Base-by-base conservation (phyloP, 768 basidiomycete genomes). In the Candolleomyces aberdarensis region DNA sequence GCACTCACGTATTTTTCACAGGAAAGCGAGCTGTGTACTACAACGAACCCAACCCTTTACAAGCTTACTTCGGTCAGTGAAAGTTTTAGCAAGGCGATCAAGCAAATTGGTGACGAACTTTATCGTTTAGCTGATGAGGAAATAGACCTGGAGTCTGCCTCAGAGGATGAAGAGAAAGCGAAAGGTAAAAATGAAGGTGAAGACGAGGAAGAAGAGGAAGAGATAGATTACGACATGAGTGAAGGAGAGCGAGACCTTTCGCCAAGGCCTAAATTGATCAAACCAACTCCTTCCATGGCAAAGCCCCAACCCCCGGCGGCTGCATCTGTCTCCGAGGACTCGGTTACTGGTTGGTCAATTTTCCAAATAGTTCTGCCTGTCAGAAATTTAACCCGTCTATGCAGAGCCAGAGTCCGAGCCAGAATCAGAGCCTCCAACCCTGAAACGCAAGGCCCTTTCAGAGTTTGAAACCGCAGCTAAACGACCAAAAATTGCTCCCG, bases 1-100 rank as follows among this genome's bases (percentile, higher is more conserved):
- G n/a, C 26, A 36, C 36, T 11, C 36, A 36, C 36, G 11, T 36
- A 29, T 51, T 22, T 48, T 8, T 50, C 32, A 29, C 40, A 41
- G n/a, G 17, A 29, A 31, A 57, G 41, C 10, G n/a, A 14, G 11
- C 17, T 31, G 19, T 22, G 5, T 5, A n/a, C 10, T 15, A 22
- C 20, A 10, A 65, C 14, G 71, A 65, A 9, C 68, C 65, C 22
- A 85, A 85, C 64, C 81, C 82, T 0, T 70, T 86, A 3, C 67
- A 76, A 44, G 70, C 78, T 57, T 86, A 77, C 62, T 85, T 86
- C 57, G 78, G 84, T 81, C 60, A 32, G 77, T 36, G 59, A 60
- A 57, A 59, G 40, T 49, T 63, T 3, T 66, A 68, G 6, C 57
- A 63, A 39, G 69, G 63, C 7, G 66, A 65, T 22, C 36, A 9